Conservation (phyloP, 2,329 filamentous ascomycete genomes). For the Fusarium odoratissimum region DNA sequence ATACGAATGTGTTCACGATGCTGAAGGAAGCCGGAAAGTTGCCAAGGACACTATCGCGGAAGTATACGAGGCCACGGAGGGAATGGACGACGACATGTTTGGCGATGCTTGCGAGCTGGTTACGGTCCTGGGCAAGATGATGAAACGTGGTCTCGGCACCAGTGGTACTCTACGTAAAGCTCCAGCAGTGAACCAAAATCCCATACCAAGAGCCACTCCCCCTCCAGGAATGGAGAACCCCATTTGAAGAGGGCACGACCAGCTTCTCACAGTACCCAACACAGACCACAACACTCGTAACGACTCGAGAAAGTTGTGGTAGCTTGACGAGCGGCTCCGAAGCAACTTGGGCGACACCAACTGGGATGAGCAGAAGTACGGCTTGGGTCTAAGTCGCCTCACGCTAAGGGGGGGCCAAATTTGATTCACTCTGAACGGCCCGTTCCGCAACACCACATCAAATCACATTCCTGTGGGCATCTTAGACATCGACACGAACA, state of each 20-base stretch:
- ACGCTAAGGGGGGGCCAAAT: constrained; percentile 12
- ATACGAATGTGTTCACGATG: constrained; percentile 91
- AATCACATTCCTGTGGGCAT: constrained; percentile 19
- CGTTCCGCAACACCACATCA: constrained; percentile 34
- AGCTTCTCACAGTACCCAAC: constrained; percentile 1
- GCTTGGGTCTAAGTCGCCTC: not conserved
- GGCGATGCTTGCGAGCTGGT: constrained; percentile 91
- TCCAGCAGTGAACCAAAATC: constrained; percentile 35
- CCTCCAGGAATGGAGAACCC: constrained; percentile 58
- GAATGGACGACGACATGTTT: constrained; percentile 96
- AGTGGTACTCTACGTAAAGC: constrained; percentile 51
- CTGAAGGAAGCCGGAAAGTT: constrained; percentile 77
- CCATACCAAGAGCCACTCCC: constrained; percentile 38
- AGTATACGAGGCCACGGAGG: constrained; percentile 90
- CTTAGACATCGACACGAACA: constrained; percentile 31
- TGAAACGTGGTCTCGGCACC: constrained; percentile 74
- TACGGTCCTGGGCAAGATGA: constrained; percentile 86
- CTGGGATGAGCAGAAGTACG: constrained; percentile 7
- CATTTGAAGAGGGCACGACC: constrained; percentile 47
- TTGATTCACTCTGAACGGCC: constrained; percentile 37
- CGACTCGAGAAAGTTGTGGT: not conserved
- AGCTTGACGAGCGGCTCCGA: not conserved
- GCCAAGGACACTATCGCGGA: constrained; percentile 88
- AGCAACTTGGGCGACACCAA: not conserved
- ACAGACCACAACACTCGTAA: not conserved